Evolutionary conservation across 352 stramenopile genomes (phyloP).

Genomic region (Pilasporangium apinafurcum): DNA sequence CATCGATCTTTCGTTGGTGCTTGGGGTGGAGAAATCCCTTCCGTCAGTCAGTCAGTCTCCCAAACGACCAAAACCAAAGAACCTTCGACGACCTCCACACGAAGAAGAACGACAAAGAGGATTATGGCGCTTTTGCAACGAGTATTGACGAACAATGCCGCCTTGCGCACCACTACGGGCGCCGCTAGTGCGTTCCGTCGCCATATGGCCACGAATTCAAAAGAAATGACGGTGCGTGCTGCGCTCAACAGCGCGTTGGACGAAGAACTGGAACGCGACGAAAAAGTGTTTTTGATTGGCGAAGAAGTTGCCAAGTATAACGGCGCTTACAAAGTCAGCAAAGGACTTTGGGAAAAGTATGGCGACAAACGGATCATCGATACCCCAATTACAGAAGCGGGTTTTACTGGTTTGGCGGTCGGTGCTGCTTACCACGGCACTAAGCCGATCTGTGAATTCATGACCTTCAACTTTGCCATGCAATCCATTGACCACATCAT

Average conservation of each 20-base stretch:
- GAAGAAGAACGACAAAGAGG: no score
- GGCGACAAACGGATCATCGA: conserved; percentile 99
- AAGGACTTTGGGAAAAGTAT: conserved; percentile 98
- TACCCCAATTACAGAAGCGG: conserved; percentile 99
- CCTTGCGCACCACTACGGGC: conserved; percentile 9
- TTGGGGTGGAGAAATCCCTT: no score
- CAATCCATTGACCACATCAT: conserved; percentile 99
- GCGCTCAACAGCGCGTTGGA: conserved; percentile 98
- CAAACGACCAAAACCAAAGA: conserved; percentile 16
- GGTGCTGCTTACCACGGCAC: conserved; percentile 96
- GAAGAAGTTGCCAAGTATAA: conserved; percentile 99
- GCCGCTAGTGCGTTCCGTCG: conserved; percentile 32
- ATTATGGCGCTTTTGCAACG: conserved; percentile 43
- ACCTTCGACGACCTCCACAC: conserved; percentile 2
- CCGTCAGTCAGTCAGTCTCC: neutral
- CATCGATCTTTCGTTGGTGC: conserved; percentile 5
- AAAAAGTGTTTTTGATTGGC: conserved; percentile 92
- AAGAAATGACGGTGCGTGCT: conserved; percentile 96
- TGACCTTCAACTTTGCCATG: conserved; percentile 99
- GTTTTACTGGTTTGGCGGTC: conserved; percentile 92
- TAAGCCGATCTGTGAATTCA: conserved; percentile 99
- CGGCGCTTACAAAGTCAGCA: conserved; percentile 99
- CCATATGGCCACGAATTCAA: conserved; percentile 67
- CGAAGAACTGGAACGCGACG: conserved; percentile 98
- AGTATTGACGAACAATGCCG: conserved; percentile 34